Base-by-base conservation (phyloP, 106 monocot species). In the Triglochin maritima region DNA sequence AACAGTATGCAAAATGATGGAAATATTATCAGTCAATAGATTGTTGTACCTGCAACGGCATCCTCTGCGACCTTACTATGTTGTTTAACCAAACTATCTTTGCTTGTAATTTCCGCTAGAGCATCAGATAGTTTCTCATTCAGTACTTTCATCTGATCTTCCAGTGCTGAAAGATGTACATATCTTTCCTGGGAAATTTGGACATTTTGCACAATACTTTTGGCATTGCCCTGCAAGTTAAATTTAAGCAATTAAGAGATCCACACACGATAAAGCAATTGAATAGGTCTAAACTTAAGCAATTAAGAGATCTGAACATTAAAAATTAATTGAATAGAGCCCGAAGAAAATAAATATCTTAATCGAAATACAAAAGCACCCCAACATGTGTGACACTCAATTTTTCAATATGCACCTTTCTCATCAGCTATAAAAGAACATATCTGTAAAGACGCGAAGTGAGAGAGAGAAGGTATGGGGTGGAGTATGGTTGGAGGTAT, bases 141-240 rank as follows among this genome's bases (percentile, higher is more conserved):
- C 59, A 50, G 60, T 66, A 64, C 17, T 46, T 78, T 78, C 51
- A 71, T 71, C 49, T 78, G 63, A 46, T 71, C 77, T 70, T 78
- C 71, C 12, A 71, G 50, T 52, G 53, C 77, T 49, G 66, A 66
- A 3, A 78, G 77, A 45, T 56, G 59, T 9, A 44, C 51, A 71
- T 78, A 78, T 60, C 57, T 42, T 71, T 78, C 77, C 9, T 64
- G 56, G 50, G 77, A 47, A 59, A 77, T 69, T 65, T 77, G 69
- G 6, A 77, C 47, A 59, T 77, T 58, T 3, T 50, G 63, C 4
- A 67, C 65, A 9, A 41, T 4, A 66, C 12, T 52, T 43, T 78
- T 78, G 9, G 77, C 60, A 54, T 76, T 17, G 62, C 61, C 68
- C 75, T 76, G 62, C 59, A 49, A 12, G 3, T n/a, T 2, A 29